Conservation (phyloP, 2,329 filamentous ascomycete genomes). For the Teratosphaeria zuluensis region DNA sequence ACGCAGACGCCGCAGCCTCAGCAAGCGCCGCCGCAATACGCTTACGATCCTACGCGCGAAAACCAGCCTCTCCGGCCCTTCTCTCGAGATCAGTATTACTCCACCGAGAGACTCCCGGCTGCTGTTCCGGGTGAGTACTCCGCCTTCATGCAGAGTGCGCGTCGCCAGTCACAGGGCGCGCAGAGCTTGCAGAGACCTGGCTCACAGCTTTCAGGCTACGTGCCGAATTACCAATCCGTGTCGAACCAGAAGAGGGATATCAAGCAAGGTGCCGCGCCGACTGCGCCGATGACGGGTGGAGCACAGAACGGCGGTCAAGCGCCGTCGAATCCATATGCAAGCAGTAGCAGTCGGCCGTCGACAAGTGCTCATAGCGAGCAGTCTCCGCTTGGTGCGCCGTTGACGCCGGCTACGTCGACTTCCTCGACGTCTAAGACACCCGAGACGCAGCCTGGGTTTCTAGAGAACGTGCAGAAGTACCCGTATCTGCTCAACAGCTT, state of each 20-base stretch:
- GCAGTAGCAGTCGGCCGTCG: conserved; percentile 12
- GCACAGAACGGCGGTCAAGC: conserved; percentile 2
- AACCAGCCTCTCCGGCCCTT: conserved; percentile 23
- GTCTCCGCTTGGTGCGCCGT: conserved; percentile 23
- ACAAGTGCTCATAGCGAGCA: conserved; percentile 18
- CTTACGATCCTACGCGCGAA: conserved; percentile 10
- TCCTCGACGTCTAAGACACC: conserved; percentile 15
- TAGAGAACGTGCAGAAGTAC: conserved; percentile 35
- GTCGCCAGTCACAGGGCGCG: conserved; percentile 22
- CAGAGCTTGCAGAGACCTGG: conserved; percentile 19
- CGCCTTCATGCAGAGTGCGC: conserved; percentile 18
- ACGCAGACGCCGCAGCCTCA: conserved; percentile 3
- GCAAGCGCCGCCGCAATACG: conserved; percentile 1
- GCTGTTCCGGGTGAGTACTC: conserved; percentile 28
- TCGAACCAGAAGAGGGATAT: conserved; percentile 15
- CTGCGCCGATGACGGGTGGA: conserved; percentile 7
- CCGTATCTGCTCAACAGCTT: conserved; percentile 38
- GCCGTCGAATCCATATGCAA: conserved; percentile 16
- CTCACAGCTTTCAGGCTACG: conserved; percentile 14
- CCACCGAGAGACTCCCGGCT: conserved; percentile 25
- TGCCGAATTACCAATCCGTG: conserved; percentile 18
- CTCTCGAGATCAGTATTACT: conserved; percentile 28
- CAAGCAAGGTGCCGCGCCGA: conserved; percentile 12
- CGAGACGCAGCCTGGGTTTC: conserved; percentile 26
- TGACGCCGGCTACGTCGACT: conserved; percentile 25